Evolutionary conservation across 1,284 basidiomycete species (phyloP), one percentile per base, ranked within the genome.

Genomic region (Pseudozyma sp.): DNA sequence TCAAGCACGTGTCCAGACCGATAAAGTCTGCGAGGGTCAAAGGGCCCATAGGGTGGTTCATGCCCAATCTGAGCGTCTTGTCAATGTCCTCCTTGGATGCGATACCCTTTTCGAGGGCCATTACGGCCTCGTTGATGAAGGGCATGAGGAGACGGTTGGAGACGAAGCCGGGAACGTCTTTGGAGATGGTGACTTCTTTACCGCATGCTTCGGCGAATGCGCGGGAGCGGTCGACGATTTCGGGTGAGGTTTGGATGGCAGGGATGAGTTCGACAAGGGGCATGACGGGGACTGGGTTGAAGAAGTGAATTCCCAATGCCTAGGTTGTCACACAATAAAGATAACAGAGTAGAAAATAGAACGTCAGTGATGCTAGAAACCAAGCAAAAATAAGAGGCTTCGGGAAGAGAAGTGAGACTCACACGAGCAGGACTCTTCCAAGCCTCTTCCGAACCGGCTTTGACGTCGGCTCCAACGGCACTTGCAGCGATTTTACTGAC

Each of bases 21-120:
- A 97, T 96, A 86, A 93, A 94, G 79, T 83, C 82, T 7, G 85
- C 85, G 25, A 86, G 66, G 9, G 61, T 67, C 14, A 86, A 66
- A 2, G 84, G 84, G 14, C 95, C 95, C 93, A 97, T 97, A 1
- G 95, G 95, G 83, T 97, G 95, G 70, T 91, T 92, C 94, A 97
- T 97, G 51, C 95, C 96, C 16, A 97, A 88, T 80, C 91, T 91
- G 59, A 98, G 89, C 0, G 94, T 97, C 76, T 91, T 94, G 87
- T 98, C 96, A 73, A 98, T 97, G 84, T 98, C 94, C 64, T 97
- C 94, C 47, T 92, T 90, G 1, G 93, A 93, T 1, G 94, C 95
- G 21, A 92, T 90, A 7, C 94, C 94, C 90, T 93, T 92, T 86
- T 97, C 95, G 5, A 97, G 88, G 71, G 91, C 91, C 90, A 96